phyloP scores from a whole-genome alignment of 345 rosid genomes.

The Gossypium sturtianum region DNA sequence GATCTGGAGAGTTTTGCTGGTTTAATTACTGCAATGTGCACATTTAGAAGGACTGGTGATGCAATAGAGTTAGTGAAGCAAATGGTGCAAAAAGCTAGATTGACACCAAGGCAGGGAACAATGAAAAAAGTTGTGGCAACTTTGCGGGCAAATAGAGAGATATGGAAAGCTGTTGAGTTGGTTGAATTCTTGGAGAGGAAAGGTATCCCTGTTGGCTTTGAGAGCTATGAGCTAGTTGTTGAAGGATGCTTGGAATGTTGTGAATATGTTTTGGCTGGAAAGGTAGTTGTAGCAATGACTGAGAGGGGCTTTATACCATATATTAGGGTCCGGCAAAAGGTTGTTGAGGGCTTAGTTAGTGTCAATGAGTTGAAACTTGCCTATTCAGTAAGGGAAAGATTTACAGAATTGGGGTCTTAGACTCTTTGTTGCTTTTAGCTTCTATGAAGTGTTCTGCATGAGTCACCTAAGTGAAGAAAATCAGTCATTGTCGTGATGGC shows the following conservation, averaged over 20 bases:
- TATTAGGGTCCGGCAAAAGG: constrained; percentile 62
- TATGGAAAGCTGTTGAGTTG: constrained; percentile 58
- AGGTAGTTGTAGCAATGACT: constrained; percentile 62
- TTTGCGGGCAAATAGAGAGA: constrained; percentile 58
- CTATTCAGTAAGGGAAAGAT: constrained; percentile 60
- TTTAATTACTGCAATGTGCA: constrained; percentile 48
- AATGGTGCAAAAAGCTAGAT: constrained; percentile 64
- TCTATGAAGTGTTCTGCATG: neutral
- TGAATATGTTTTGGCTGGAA: constrained; percentile 70
- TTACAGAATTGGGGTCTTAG: constrained; percentile 55
- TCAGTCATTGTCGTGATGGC: neutral
- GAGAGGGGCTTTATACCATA: constrained; percentile 75
- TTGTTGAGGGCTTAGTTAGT: constrained; percentile 52
- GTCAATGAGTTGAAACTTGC: constrained; percentile 64
- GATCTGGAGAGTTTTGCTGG: constrained; percentile 63
- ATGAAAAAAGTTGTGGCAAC: constrained; percentile 53
- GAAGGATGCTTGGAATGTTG: constrained; percentile 67
- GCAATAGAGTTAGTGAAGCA: constrained; percentile 54
- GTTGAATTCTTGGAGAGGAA: constrained; percentile 63
- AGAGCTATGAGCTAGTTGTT: constrained; percentile 47
- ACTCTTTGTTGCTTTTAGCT: neutral
- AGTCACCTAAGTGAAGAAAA: neutral
- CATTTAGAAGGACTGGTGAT: constrained; percentile 44
- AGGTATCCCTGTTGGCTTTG: constrained; percentile 52
- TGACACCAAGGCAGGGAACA: constrained; percentile 58